Conservation (phyloP, 2,329 filamentous ascomycete genomes). For the Trichoderma brevicompactum region DNA sequence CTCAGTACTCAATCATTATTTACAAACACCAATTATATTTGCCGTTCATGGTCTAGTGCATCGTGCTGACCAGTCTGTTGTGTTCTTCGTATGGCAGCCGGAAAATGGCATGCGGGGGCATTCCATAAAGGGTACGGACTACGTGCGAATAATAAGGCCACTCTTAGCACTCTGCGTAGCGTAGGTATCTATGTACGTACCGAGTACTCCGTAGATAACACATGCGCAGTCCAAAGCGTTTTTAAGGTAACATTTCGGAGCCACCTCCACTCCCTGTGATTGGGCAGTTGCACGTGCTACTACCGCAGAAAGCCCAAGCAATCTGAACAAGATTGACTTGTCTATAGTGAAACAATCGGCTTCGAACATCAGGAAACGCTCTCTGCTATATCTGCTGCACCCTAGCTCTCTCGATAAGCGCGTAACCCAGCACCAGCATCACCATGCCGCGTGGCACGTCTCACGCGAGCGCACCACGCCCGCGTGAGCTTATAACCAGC, state of each 20-base stretch:
- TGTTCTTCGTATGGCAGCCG: too few species aligned
- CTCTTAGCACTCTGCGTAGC: too few species aligned
- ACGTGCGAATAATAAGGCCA: too few species aligned
- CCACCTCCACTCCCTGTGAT: not conserved
- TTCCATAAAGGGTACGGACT: too few species aligned
- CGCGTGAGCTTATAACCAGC: not conserved
- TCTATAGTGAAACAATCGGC: not conserved
- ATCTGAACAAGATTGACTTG: not conserved
- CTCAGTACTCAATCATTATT: too few species aligned
- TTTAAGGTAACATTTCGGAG: slow-evolving; percentile 2
- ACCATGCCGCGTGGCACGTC: not conserved
- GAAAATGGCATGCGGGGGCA: too few species aligned
- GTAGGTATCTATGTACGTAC: too few species aligned
- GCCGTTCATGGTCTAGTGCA: too few species aligned
- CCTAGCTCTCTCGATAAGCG: not conserved
- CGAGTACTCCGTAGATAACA: too few species aligned
- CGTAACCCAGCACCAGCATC: not conserved
- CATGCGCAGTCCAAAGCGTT: too few species aligned
- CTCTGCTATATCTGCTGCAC: not conserved
- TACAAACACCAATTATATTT: too few species aligned
- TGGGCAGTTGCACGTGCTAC: slow-evolving; percentile 6
- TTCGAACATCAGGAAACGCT: not conserved
- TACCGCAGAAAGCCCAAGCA: not conserved
- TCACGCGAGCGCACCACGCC: not conserved
- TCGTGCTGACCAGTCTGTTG: too few species aligned